Base-by-base conservation (phyloP, 164 flowering plant genomes). In the Nymphaea thermarum region DNA sequence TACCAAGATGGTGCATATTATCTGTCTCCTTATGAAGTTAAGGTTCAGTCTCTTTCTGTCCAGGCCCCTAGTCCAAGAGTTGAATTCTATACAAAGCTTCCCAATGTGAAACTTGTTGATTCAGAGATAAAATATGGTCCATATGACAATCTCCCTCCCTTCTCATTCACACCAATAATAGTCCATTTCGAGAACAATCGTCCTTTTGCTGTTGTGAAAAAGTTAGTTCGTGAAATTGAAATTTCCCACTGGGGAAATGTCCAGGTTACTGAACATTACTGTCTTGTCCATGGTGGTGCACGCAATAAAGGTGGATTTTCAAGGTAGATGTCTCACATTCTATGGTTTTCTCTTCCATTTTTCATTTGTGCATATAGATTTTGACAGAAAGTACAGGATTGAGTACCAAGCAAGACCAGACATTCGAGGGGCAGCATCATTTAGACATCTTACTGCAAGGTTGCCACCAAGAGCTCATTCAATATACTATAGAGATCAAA, bases 201-300 rank as follows among this genome's bases (percentile, higher is more conserved):
- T 36, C 92, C 97, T 53, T 88, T 90, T 80, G 82, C 92, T 36
- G 86, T 91, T 74, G 99, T 95, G 66, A 68, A 79, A 71, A 86
- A 87, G 77, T 79, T 94, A 75, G 82, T 83, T 65, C 78, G 97
- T 36, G 99, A 94, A 79, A 85, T 94, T 71, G 97, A 91, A 74
- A 74, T 91, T 73, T 94, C 97, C 45, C 99, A 94, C 69, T 94
- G 97, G 99, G 99, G 99, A 63, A 90, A 80, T 72, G 85, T 94
- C 69, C 96, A 90, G 75, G 75, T 94, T 63, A 87, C 92, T 18
- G 99, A 94, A 75, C 85, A 89, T 75, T 94, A 91, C 74, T 77
- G 83, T 65, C 79, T 94, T 66, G 69, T 80, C 70, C 94, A 91
- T 79, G 88, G 83, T 66, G 99, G 99, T 75, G 96, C 99, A 67